Percentiles rank a stretch among this genome's conserved stretches.
Evolutionary conservation across 1,284 basidiomycete genomes (phyloP).

Genomic region (Apiotrichum gracile): DNA sequence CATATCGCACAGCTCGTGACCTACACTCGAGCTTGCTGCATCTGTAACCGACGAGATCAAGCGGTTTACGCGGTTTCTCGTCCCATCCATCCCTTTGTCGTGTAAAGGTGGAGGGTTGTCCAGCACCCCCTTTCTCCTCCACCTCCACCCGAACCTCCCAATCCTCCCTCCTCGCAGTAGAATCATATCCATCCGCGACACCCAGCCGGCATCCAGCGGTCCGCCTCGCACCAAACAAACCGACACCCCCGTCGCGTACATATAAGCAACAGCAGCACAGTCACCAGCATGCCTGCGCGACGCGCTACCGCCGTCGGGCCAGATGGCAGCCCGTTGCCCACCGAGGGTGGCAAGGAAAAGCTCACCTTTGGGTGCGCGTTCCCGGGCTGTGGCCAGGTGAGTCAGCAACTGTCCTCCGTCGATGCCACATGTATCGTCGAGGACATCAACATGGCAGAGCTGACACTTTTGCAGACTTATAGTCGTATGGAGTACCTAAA

Average conservation of each 20-base stretch:
- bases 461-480: slow-evolving; percentile 30
- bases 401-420: slow-evolving; percentile 5
- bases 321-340: slow-evolving; percentile 16
- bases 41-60: background rate
- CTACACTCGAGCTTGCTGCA: too few species aligned
- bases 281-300: slow-evolving; percentile 16
- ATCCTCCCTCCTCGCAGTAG: too few species aligned
- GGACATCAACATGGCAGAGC: background rate
- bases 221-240: background rate
- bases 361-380: slow-evolving; percentile 41
- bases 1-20: too few species aligned
- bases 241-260: background rate
- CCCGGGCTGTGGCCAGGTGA: slow-evolving; percentile 42
- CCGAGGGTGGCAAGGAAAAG: slow-evolving; percentile 38
- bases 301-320: slow-evolving; percentile 10
- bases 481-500: slow-evolving; percentile 48
- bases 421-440: background rate
- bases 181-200: background rate
- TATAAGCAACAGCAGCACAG: background rate
- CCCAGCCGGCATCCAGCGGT: background rate
- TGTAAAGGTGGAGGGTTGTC: slow-evolving; percentile 4
- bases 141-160: slow-evolving; percentile 4
- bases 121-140: background rate
- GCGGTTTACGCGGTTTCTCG: background rate
- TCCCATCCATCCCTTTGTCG: background rate